Evolutionary conservation across 371 early-diverging fungal genomes (phyloP).

Genomic region (Choanephora cucurbitarum): DNA sequence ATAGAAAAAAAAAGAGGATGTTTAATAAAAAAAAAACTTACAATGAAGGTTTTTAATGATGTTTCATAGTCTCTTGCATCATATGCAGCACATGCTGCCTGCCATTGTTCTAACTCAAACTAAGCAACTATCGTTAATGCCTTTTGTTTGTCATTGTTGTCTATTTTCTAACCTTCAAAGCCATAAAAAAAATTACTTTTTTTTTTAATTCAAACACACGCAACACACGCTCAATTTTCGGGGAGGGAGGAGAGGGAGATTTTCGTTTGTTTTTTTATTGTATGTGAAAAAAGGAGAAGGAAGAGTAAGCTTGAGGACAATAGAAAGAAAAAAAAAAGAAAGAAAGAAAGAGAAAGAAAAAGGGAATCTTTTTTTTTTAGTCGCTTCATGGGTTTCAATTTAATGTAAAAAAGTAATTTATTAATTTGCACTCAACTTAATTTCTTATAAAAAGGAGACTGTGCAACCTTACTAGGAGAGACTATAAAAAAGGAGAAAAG

Average conservation of each 20-base stretch:
- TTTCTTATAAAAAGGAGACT: conserved; percentile 3
- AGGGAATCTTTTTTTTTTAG: background rate
- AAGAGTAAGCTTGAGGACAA: background rate
- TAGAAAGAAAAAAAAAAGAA: conserved; percentile 6
- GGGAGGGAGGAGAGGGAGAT: no score
- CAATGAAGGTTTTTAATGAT: conserved; percentile 44
- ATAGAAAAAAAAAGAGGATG: no score
- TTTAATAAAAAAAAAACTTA: conserved; percentile 21
- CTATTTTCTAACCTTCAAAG: conserved; percentile 16
- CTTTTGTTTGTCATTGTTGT: conserved; percentile 1
- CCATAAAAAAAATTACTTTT: conserved; percentile 4
- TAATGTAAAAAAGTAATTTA: background rate
- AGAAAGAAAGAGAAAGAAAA: conserved; percentile 5
- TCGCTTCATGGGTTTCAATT: conserved; percentile 1
- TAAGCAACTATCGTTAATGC: conserved; percentile 8
- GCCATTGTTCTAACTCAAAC: conserved; percentile 57
- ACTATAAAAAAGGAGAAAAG: background rate
- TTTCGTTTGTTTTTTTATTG: no score
- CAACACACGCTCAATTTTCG: no score
- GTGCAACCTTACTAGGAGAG: background rate
- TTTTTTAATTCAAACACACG: no score
- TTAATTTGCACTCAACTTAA: conserved; percentile 1
- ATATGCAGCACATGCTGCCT: conserved; percentile 46
- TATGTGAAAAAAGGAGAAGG: background rate
- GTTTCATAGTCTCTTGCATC: conserved; percentile 44